Base-by-base conservation (phyloP, 805 yeast genomes). In the Priceomyces medius region DNA sequence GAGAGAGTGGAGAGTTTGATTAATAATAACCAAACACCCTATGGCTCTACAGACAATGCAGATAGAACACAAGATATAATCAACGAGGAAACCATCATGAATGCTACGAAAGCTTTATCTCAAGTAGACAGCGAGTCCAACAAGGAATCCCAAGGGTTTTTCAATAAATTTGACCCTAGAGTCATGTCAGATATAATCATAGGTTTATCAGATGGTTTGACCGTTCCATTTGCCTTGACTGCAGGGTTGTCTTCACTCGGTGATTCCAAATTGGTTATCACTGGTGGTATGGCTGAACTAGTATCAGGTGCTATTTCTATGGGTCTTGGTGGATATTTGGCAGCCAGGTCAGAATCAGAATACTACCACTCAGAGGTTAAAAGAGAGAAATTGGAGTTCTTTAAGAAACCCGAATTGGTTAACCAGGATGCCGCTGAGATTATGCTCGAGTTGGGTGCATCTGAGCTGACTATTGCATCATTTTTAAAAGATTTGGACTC, bases 151-250 rank as follows among this genome's bases (percentile, higher is more conserved):
- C 46, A 32, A 7, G 67, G 73, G 4, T 53, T 80, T 27, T 71
- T 82, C 46, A 74, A 73, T 28, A 76, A 68, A 35, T 73, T 85
- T 39, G 93, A 85, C 58, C 99, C 99, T 7, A 80, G 99, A 61
- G 90, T 90, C 19, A 87, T 91, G 84, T 83, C 93, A 35, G 98
- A 91, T 62, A 75, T 87, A 42, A 88, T 91, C 51, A 91, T 91
- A 57, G 99, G 99, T 4, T 77, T 91, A 38, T 83, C 93, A 26
- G 99, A 91, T 61, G 99, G 99, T 3, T 76, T 91, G 50, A 91
- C 98, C 0, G 99, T 91, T 31, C 99, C 99, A n/a, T 91, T 91
- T 73, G 99, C 99, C 2, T 76, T 93, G 52, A 93, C 98, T 1
- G 98, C 99, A 0, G 99, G 98, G 37, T 75, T 91, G 42, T 85